Evolutionary conservation across 2,329 filamentous ascomycete genomes (phyloP), one percentile per base, ranked within the genome.

Genomic region (Apiospora phragmitis): DNA sequence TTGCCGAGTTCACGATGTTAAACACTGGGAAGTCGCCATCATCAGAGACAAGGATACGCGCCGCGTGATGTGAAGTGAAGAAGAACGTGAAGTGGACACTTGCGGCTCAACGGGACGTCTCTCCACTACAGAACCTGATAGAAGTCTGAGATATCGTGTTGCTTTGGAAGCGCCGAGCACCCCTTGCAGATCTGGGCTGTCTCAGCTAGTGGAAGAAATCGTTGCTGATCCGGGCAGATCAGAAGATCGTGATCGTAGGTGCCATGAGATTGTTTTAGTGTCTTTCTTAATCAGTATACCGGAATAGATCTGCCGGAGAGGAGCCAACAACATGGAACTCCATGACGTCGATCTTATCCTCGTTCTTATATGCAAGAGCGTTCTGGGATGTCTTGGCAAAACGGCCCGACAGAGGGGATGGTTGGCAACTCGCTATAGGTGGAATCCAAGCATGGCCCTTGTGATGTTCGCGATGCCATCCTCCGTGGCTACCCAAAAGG

Each of bases 51-150:
- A 32, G 32, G 11, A 1, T 35, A 59, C 29, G 16, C 29, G 29
- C 51, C 18, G 51, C 3, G 18, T 35, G 29, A 59, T 38, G 55
- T 62, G 55, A 21, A 62, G 55, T 14, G 55, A 38, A 24, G 8
- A 21, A 11, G 18, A 32, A 9, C 16, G 8, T n/a, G 8, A 38
- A 35, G 55, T 59, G 21, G 55, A 18, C 55, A 24, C 18, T 38
- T 62, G 55, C 55, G 55, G 55, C 55, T 62, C 55, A 62, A n/a
- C 55, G 55, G 55, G 32, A 24, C 55, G 55, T 14, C 55, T 62
- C 55, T 62, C 55, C 55, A 38, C n/a, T 3, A 62, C 21, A 4
- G 55, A 38, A 38, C 0, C 18, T 8, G 32, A n/a, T 38, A 9
- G 55, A 62, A n/a, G 3, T n/a, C 3, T 14, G 9, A n/a, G 7